These are phyloP conservation scores for Artemisia annua DNA, from an alignment of 129 eudicot species.

Conservation along the genomic window DNA sequence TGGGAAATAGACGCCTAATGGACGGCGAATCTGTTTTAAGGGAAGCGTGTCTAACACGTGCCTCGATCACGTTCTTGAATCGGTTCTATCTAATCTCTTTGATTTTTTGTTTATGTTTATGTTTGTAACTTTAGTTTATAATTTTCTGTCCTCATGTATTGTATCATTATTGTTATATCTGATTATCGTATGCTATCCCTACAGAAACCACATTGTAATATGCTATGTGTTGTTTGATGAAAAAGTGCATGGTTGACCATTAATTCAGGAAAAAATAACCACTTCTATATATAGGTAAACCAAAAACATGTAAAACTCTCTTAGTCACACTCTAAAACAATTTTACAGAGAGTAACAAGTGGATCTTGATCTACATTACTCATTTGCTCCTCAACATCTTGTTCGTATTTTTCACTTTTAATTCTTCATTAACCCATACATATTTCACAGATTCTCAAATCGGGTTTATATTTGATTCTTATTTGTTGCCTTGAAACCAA, in stretches of 20 bases:
- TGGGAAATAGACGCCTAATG: too few relatives aligned
- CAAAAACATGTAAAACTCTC: constrained; percentile 23
- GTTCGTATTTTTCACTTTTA: background rate
- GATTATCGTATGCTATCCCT: too few relatives aligned
- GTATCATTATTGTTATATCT: too few relatives aligned
- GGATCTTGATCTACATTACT: constrained; percentile 41
- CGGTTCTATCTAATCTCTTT: too few relatives aligned
- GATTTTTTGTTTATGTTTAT: too few relatives aligned
- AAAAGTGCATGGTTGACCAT: constrained; percentile 36
- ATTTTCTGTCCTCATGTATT: too few relatives aligned
- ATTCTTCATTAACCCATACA: too few relatives aligned
- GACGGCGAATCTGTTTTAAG: too few relatives aligned
- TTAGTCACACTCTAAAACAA: constrained; percentile 8
- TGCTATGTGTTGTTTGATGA: background rate
- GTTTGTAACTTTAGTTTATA: too few relatives aligned
- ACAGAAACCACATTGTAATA: background rate
- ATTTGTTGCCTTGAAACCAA: background rate
- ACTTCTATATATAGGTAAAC: constrained; percentile 17
- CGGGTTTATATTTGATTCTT: background rate
- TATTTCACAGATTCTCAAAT: constrained; percentile 6
- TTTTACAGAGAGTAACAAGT: constrained; percentile 23
- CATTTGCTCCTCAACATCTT: constrained; percentile 12
- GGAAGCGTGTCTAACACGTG: too few relatives aligned
- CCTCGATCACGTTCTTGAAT: too few relatives aligned
- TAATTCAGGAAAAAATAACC: constrained; percentile 41